Evolutionary conservation across 768 basidiomycete species (phyloP).

Genomic region (Pisolithus microcarpus): DNA sequence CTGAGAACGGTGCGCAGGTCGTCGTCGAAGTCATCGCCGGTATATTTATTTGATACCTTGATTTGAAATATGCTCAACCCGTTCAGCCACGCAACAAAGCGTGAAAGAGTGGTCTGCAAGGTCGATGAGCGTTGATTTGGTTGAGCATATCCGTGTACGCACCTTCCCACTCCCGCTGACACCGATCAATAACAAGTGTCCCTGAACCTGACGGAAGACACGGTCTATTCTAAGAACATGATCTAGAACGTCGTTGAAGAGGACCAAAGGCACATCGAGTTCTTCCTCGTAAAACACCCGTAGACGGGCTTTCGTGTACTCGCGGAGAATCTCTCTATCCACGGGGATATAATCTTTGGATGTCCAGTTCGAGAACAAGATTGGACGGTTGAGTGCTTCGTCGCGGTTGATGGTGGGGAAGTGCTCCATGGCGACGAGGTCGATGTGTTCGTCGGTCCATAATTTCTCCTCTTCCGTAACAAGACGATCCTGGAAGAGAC

Average conservation of each 20-base stretch:
- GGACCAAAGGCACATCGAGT: slow-evolving; percentile 91
- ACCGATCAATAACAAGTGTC: slow-evolving; percentile 92
- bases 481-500: slow-evolving; percentile 95
- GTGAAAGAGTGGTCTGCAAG: slow-evolving; percentile 84
- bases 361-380: slow-evolving; percentile 99
- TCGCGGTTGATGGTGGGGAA: slow-evolving; percentile 90
- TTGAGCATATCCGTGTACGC: slow-evolving; percentile 11
- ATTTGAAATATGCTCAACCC: slow-evolving; percentile 99
- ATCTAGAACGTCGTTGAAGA: slow-evolving; percentile 98
- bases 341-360: slow-evolving; percentile 95
- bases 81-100: slow-evolving; percentile 99
- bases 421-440: slow-evolving; percentile 73
- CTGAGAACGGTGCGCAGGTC: slow-evolving; percentile 93
- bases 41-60: slow-evolving; percentile 99
- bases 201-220: slow-evolving; percentile 97
- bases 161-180: slow-evolving; percentile 99
- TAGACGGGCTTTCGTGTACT: slow-evolving; percentile 93
- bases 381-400: slow-evolving; percentile 82
- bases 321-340: slow-evolving; percentile 85
- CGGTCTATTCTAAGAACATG: slow-evolving; percentile 97
- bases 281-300: slow-evolving; percentile 99
- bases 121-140: slow-evolving; percentile 9
- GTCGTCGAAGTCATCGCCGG: slow-evolving; percentile 97
- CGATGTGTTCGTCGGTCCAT: slow-evolving; percentile 95
- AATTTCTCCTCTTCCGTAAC: slow-evolving; percentile 86